Evolutionary conservation across 208 protist species (phyloP).

Genomic region (Angomonas ambiguus): DNA sequence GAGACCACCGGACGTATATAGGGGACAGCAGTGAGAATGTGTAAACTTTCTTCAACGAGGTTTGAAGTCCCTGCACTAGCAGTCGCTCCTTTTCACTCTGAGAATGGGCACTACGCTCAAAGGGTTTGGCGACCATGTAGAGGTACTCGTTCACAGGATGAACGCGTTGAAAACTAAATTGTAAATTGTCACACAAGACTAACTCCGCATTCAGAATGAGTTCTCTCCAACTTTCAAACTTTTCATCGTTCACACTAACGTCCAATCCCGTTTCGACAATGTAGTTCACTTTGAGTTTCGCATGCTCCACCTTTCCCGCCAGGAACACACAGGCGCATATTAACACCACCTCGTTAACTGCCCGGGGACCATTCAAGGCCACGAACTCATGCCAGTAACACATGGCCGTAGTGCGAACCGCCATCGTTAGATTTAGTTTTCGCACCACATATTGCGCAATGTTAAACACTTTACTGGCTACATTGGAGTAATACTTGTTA

Average conservation of each 20-base stretch:
- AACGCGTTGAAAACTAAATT: constrained; percentile 77
- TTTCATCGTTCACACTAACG: constrained; percentile 29
- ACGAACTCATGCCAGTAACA: constrained; percentile 85
- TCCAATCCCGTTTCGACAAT: constrained; percentile 66
- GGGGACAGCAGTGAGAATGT: constrained; percentile 71
- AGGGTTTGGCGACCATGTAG: constrained; percentile 30
- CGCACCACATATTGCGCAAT: constrained; percentile 61
- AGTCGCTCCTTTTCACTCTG: constrained; percentile 12
- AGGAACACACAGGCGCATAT: constrained; percentile 77
- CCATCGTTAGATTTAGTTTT: constrained; percentile 46
- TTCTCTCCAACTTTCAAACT: constrained; percentile 45
- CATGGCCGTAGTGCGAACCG: constrained; percentile 66
- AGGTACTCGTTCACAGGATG: constrained; percentile 47
- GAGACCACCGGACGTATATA: constrained; percentile 39
- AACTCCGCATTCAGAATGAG: constrained; percentile 73
- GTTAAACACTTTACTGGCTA: constrained; percentile 55
- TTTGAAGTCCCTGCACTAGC: constrained; percentile 24
- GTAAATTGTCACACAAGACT: constrained; percentile 62
- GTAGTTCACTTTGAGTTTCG: constrained; percentile 55
- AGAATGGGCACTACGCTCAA: neutral
- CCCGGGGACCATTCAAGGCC: constrained; percentile 39
- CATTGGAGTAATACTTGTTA: constrained; percentile 48
- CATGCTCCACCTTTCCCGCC: constrained; percentile 83
- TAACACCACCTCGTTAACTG: constrained; percentile 67
- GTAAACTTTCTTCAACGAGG: constrained; percentile 51